Evolutionary conservation across 1,284 basidiomycete species (phyloP), one percentile per base, ranked within the genome.

Genomic region (Cutaneotrichosporon dermatis): DNA sequence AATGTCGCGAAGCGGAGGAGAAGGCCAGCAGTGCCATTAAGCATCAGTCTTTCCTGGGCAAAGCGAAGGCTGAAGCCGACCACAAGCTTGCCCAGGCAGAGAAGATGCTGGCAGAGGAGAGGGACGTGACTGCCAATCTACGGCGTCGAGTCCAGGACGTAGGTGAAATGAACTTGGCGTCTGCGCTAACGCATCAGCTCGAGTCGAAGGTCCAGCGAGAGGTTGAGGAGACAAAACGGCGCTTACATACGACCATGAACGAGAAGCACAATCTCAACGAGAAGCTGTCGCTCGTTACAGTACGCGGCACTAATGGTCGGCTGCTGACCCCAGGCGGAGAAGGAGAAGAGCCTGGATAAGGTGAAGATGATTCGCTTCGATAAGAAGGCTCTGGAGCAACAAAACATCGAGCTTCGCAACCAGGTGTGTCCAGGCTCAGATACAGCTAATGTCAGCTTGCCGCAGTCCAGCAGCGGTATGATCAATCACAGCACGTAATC

Each of bases 41-140:
- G 37, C 54, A 64, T 8, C 66, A 65, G 46, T 66, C 68, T n/a
- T 7, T 37, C 2, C 16, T 60, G 34, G 62, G 60, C 0, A 69
- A 58, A 49, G 55, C 61, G 39, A 58, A 60, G 34, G 39, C 65
- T n/a, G 61, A 56, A 2, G 13, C 55, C 12, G 62, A 64, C 8
- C 15, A 34, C 12, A 55, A 56, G 45, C 33, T 64, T 0, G 46
- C 36, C 13, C 42, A 39, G 1, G 16, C 65, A 2, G 34, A 35
- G 10, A 36, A 35, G 6, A 13, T 6, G 12, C 35, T 37, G 12
- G 9, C 12, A 10, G 7, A 15, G 4, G 48, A 34, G 34, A 33
- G 34, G 11, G 35, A 44, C 10, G 43, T 43, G 10, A 45, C 4
- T 15, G 43, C 9, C 12, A 25, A 37, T 13, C 34, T 54, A 4